Base-by-base conservation (phyloP, 805 yeast genomes). In the Kregervanrija fluxuum region DNA sequence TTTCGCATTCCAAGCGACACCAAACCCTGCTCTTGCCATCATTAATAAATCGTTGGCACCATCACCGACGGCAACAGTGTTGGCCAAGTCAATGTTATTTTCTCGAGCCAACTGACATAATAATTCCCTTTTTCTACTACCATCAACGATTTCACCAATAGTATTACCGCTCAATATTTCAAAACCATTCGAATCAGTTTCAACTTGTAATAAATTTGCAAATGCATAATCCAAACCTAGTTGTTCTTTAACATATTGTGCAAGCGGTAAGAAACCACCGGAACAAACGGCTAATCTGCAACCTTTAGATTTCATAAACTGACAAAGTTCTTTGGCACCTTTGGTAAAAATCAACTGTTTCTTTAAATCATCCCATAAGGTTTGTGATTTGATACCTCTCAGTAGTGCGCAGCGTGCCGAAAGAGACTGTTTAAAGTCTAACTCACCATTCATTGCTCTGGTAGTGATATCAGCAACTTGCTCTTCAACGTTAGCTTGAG, bases 1-100 rank as follows among this genome's bases (percentile, higher is more conserved):
- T 62, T 93, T 93, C 15, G 98, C 99, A 61, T 88, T 85, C 95
- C 96, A 93, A 0, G 99, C 99, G 43, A 93, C 72, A 15, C 99
- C 99, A 60, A 79, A 85, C 0, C 98, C 98, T 2, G 96, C 96
- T 11, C 66, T 77, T 2, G 69, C 75, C 98, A 93, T 93, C 89
- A 95, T 95, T 38, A 77, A 75, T 58, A 93, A 69, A 66, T 93
- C 99, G 57, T 93, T 93, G 17, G 98, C 96, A 34, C 99, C 99
- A 61, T 93, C 98, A 33, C 98, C 98, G 34, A 91, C 85, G 40
- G 96, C 96, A 38, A 85, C 82, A 1, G 82, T 81, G 4, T 70
- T 59, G 37, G 60, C 60, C 10, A 78, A 65, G 16, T 74, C 75
- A 33, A 85, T 68, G 10, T 62, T 62, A 51, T 80, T 82, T 35